Base-by-base conservation (phyloP, 2,329 filamentous ascomycete species). In the Penicillium sp. region DNA sequence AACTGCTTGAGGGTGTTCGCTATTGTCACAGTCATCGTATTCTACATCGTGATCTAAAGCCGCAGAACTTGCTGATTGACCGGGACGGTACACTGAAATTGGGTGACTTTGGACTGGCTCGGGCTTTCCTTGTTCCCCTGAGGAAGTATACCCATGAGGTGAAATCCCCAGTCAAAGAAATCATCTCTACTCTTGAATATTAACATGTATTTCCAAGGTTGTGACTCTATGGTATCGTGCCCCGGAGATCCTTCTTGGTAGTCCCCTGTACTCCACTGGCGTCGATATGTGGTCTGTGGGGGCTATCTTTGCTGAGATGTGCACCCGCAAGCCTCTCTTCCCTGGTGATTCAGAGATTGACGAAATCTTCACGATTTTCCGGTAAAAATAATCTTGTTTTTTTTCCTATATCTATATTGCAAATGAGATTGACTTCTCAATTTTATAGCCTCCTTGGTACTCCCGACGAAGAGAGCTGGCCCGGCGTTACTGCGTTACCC, bases 201-300 rank as follows among this genome's bases (percentile, higher is more conserved):
- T 45, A n/a, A 45, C 23, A 27, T 46, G 57, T 25, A 51, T 46
- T 23, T 6, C 31, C 31, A 7, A 86, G 83, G 92, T 96, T 59
- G 92, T 96, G 58, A 96, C 92, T 1, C 82, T 96, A 57, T 96
- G 92, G 92, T 96, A 96, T 74, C 89, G 93, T 61, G 84, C 91
- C 7, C 92, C 92, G 1, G 92, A 96, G 75, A 95, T 96, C 75
- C 83, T 96, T 19, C 86, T 96, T 2, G 92, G 92, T 72, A 91
- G 92, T 55, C 87, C 92, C 51, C 91, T 95, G 74, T 96, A 96
- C 78, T 94, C 90, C 15, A 96, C 92, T 15, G 91, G 92, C 57
- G 91, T 96, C 42, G 92, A 96, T 72, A 96, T 96, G 90, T 96
- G 92, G 92, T 94, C 90, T 35, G 88, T 93, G 49, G 92, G 92